Percentiles rank a stretch among this genome's conserved stretches.
Evolutionary conservation across 2,329 filamentous ascomycete species (phyloP).

Genomic region (Penicillium sp.): DNA sequence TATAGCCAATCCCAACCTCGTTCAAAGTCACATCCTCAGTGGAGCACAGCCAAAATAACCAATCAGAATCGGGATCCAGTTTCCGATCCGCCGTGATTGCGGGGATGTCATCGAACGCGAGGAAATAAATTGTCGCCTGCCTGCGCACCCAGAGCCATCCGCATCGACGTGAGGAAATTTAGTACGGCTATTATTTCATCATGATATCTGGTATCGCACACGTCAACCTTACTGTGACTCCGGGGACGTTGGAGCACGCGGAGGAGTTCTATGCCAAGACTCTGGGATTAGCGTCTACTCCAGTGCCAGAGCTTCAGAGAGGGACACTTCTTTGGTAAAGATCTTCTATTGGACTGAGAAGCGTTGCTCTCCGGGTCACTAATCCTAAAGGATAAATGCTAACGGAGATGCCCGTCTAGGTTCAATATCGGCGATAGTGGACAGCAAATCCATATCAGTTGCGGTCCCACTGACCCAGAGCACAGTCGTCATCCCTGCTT

Average conservation of each 20-base stretch:
- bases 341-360: background rate
- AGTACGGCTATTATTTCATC: background rate
- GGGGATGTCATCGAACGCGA: slow-evolving; percentile 2
- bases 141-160: background rate
- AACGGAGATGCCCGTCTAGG: slow-evolving; percentile 20
- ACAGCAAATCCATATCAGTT: slow-evolving; percentile 56
- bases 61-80: slow-evolving; percentile 15
- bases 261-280: slow-evolving; percentile 54
- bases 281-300: slow-evolving; percentile 50
- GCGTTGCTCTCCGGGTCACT: no score
- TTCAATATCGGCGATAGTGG: slow-evolving; percentile 53
- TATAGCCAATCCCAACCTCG: background rate
- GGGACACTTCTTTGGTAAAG: slow-evolving; percentile 53
- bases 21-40: background rate
- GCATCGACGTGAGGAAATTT: background rate
- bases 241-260: slow-evolving; percentile 50
- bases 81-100: slow-evolving; percentile 9
- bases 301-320: slow-evolving; percentile 52
- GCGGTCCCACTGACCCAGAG: slow-evolving; percentile 40
- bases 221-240: slow-evolving; percentile 57
- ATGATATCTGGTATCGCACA: slow-evolving; percentile 55
- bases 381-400: background rate
- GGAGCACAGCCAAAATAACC: background rate
- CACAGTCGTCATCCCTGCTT: slow-evolving; percentile 58
- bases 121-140: slow-evolving; percentile 8